Percentiles rank a stretch among this genome's conserved stretches.
Evolutionary conservation across 2,329 filamentous ascomycete species (phyloP).

Genomic region (Penicillium sp.): DNA sequence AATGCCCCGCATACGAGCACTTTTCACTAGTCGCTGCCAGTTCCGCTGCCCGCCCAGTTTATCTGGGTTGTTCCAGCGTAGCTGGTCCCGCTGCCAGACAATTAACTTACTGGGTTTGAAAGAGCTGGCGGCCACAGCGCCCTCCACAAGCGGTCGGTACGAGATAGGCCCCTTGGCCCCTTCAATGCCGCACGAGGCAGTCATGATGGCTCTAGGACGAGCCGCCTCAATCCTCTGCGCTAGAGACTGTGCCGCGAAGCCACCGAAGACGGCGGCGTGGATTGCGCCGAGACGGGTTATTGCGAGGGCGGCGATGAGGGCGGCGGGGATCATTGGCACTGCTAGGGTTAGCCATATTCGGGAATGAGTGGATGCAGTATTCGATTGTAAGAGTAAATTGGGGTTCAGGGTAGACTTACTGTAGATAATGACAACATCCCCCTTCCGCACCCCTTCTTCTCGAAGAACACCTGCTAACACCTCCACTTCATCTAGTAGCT

Average conservation of each 20-base stretch:
- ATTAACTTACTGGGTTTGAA: slow-evolving; percentile 76
- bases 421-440: slow-evolving; percentile 88
- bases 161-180: slow-evolving; percentile 76
- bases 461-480: slow-evolving; percentile 78
- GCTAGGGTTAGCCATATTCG: slow-evolving; percentile 1
- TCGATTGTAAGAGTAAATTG: no score
- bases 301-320: slow-evolving; percentile 84
- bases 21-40: slow-evolving; percentile 78
- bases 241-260: slow-evolving; percentile 79
- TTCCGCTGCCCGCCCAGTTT: slow-evolving; percentile 71
- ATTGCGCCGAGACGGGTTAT: slow-evolving; percentile 81
- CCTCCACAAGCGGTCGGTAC: slow-evolving; percentile 78
- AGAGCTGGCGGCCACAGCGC: slow-evolving; percentile 67
- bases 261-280: slow-evolving; percentile 91
- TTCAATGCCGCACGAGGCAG: slow-evolving; percentile 90
- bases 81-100: slow-evolving; percentile 81
- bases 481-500: slow-evolving; percentile 80
- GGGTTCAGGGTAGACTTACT: slow-evolving; percentile 54
- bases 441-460: slow-evolving; percentile 79
- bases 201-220: slow-evolving; percentile 75
- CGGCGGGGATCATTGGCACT: slow-evolving; percentile 96
- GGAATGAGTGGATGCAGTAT: no score
- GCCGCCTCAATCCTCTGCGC: slow-evolving; percentile 88
- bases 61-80: slow-evolving; percentile 72
- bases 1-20: slow-evolving; percentile 68